Conservation (phyloP, 176 grass and related monocot genomes). For the Rhynchospora pubera region DNA sequence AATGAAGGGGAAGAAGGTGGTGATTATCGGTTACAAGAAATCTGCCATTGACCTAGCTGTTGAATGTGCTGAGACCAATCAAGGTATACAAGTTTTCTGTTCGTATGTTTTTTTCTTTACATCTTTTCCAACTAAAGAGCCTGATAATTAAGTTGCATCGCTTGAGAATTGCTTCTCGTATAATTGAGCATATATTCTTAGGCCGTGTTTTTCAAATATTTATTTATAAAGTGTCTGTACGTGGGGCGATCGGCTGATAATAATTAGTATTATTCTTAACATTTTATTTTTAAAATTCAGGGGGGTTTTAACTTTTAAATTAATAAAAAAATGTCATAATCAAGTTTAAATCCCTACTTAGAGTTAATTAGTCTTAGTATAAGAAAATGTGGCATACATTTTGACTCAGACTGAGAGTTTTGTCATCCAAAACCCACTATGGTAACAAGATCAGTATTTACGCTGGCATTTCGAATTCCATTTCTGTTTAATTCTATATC, state of each 20-base stretch:
- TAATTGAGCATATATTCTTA: not conserved
- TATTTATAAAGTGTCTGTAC: too few relatives aligned
- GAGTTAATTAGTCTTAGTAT: not conserved
- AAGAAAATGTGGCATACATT: not conserved
- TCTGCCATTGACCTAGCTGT: slow-evolving; percentile 82
- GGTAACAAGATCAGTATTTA: not conserved
- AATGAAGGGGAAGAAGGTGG: slow-evolving; percentile 88
- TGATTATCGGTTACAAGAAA: slow-evolving; percentile 94
- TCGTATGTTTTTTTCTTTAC: not conserved
- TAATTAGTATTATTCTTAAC: too few relatives aligned
- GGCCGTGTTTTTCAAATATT: too few relatives aligned
- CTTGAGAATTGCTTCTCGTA: not conserved
- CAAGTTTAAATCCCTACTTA: too few relatives aligned
- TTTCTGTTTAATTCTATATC: not conserved
- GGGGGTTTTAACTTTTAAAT: too few relatives aligned
- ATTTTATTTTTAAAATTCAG: too few relatives aligned
- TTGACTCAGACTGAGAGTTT: not conserved
- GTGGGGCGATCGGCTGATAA: too few relatives aligned
- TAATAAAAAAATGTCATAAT: too few relatives aligned
- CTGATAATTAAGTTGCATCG: not conserved
- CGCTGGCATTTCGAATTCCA: not conserved
- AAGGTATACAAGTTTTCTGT: slow-evolving; percentile 39
- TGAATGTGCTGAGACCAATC: slow-evolving; percentile 81
- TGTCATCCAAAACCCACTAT: not conserved
- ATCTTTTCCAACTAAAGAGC: not conserved